Evolutionary conservation across 2,329 filamentous ascomycete genomes (phyloP).

Genomic region (Shiraia bambusicola): DNA sequence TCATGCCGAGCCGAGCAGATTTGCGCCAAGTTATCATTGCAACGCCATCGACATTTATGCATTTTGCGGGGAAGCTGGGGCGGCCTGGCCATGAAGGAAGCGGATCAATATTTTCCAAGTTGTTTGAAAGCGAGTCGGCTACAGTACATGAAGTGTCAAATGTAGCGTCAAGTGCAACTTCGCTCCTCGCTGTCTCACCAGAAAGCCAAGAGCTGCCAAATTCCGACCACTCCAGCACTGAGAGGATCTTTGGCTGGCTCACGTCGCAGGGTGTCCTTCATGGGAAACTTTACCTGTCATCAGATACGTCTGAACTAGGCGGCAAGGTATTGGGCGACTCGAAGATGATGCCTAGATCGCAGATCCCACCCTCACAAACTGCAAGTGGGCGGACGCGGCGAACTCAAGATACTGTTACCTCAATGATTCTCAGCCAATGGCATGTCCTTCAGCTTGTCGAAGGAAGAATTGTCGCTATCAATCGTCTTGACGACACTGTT

Average conservation of each 20-base stretch:
- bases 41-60: slow-evolving; percentile 75
- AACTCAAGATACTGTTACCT: slow-evolving; percentile 71
- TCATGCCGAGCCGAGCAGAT: slow-evolving; percentile 67
- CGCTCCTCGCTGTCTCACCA: slow-evolving; percentile 73
- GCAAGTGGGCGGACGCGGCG: slow-evolving; percentile 65
- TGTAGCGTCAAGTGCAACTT: slow-evolving; percentile 60
- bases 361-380: slow-evolving; percentile 69
- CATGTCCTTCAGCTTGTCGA: slow-evolving; percentile 85
- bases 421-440: slow-evolving; percentile 88
- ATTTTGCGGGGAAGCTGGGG: slow-evolving; percentile 77
- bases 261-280: slow-evolving; percentile 84
- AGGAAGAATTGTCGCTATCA: slow-evolving; percentile 78
- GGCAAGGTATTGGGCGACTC: slow-evolving; percentile 75
- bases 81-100: slow-evolving; percentile 74
- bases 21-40: slow-evolving; percentile 75
- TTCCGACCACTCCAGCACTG: slow-evolving; percentile 59
- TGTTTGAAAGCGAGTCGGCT: slow-evolving; percentile 87
- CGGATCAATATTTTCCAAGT: slow-evolving; percentile 78
- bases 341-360: slow-evolving; percentile 72
- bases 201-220: slow-evolving; percentile 58
- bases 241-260: slow-evolving; percentile 87
- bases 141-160: slow-evolving; percentile 71
- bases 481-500: slow-evolving; percentile 79
- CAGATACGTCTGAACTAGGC: slow-evolving; percentile 65
- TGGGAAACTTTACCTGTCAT: slow-evolving; percentile 70